phyloP scores from a whole-genome alignment of 2,329 filamentous ascomycete species.

The Claviceps lovelessii region DNA sequence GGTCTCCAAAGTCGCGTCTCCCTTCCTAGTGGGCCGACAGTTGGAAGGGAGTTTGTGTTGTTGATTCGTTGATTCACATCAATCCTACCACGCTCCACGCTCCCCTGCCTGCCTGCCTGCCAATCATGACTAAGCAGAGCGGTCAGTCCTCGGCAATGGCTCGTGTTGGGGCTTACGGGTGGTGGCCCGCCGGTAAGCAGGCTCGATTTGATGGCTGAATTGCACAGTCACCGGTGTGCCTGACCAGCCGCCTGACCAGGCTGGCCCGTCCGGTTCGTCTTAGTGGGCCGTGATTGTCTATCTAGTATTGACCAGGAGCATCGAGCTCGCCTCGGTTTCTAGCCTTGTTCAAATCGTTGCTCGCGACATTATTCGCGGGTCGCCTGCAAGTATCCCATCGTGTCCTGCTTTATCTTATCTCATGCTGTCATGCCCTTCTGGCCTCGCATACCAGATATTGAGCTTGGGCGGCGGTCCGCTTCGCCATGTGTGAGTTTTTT shows the following conservation, averaged over 20 bases:
- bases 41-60: too few species aligned
- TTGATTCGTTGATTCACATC: too few species aligned
- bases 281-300: not conserved
- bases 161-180: not conserved
- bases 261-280: not conserved
- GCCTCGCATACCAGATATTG: conserved; percentile 9
- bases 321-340: too few species aligned
- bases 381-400: not conserved
- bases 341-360: not conserved
- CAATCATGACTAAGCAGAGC: not conserved
- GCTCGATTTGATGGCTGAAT: too few species aligned
- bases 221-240: too few species aligned
- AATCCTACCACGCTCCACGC: not conserved
- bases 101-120: not conserved
- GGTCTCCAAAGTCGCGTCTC: too few species aligned
- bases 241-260: too few species aligned
- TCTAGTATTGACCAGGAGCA: not conserved
- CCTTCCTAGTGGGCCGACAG: too few species aligned
- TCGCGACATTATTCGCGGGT: not conserved
- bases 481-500: conserved; percentile 14
- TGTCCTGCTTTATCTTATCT: not conserved
- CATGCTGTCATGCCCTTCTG: conserved; percentile 4
- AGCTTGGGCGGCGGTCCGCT: conserved; percentile 11
- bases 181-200: too few species aligned
- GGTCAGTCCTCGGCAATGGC: not conserved